These are phyloP conservation scores for Penicillium canariense DNA, from an alignment of 495 filamentous ascomycete genomes.

Conservation along the genomic window DNA sequence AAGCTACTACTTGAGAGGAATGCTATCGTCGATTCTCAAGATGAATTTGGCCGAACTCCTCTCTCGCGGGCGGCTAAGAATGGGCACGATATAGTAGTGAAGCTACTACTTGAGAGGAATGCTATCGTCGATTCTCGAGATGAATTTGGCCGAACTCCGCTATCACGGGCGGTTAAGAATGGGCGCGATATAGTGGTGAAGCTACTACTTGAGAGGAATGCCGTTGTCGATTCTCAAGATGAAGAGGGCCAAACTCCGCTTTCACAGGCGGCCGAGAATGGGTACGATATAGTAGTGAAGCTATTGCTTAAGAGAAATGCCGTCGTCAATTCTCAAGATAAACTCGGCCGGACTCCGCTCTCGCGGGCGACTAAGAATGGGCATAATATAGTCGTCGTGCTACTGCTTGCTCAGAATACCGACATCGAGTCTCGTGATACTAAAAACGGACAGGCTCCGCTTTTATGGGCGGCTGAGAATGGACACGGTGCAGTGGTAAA, in stretches of 20 bases:
- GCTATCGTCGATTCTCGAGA: neutral
- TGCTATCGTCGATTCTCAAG: neutral
- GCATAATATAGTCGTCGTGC: neutral
- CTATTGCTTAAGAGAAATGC: neutral
- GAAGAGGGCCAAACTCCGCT: neutral
- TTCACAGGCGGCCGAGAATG: neutral
- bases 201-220: neutral
- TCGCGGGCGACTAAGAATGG: neutral
- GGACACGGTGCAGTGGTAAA: neutral
- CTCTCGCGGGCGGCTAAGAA: too few species aligned
- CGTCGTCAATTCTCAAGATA: neutral
- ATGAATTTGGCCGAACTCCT: too few species aligned
- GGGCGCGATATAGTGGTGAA: neutral
- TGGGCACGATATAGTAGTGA: too few species aligned
- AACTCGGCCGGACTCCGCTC: neutral
- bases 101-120: neutral
- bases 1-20: neutral
- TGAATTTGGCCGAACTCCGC: neutral
- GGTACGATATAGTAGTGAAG: neutral
- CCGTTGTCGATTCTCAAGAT: neutral
- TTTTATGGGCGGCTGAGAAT: neutral
- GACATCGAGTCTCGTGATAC: neutral
- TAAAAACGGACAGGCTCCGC: neutral
- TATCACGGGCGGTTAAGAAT: neutral
- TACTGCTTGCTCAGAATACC: neutral